Base-by-base conservation (phyloP, 306 rosid species). In the Cyclanthera cordifolia region DNA sequence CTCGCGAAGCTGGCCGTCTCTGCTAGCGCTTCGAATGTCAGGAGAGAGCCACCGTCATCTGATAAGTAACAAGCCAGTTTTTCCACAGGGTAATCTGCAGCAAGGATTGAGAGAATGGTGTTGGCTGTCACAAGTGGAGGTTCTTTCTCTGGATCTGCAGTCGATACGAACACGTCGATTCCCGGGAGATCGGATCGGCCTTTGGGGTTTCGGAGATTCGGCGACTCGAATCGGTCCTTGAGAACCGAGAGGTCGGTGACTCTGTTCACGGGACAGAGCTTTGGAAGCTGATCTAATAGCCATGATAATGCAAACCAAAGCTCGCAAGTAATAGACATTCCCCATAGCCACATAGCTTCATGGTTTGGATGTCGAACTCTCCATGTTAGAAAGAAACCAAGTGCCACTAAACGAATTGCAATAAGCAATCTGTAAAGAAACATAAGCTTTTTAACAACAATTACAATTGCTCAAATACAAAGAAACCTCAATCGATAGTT, bases 321-420 rank as follows among this genome's bases (percentile, higher is more conserved):
- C 73, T 90, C 96, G 69, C 96, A 90, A 8, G 87, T 84, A 20
- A 82, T 80, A 7, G 96, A 87, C 91, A 87, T 80, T 61, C 86
- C 96, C 96, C 96, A 90, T 57, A 90, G 41, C 95, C 96, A 90
- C 85, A 90, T 83, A 21, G 91, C 96, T 10, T 87, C 96, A 4
- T 37, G 88, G 60, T 90, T 90, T 0, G 89, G 91, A 73, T 90
- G 96, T 34, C 86, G 56, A 73, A 90, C n/a, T 73, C 96, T 84
- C 95, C 96, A 90, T 25, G 95, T 83, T 6, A 90, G 86, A 68
- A 90, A 90, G 15, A 83, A 79, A 11, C 89, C 91, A 7, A 90
- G 84, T 2, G 96, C 90, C 50, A 69, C 86, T 41, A 90, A 80
- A 72, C 96, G 89, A 30, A 82, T 60, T 55, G 77, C 71, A 72